Percentiles rank a stretch among this genome's conserved stretches.
phyloP scores from a whole-genome alignment of 345 rosid species.

The Orychophragmus violaceus region DNA sequence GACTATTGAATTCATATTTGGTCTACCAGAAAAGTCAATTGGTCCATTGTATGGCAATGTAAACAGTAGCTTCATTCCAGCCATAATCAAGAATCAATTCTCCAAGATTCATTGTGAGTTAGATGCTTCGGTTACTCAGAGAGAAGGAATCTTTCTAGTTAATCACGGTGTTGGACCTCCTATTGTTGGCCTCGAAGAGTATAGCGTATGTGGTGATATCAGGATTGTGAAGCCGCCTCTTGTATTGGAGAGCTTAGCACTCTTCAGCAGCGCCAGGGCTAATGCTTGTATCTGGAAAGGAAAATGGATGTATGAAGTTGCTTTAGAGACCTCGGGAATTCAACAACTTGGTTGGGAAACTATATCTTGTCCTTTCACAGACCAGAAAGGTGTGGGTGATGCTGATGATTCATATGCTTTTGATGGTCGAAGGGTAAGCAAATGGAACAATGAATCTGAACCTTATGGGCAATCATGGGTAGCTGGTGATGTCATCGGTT shows the following conservation, averaged over 20 bases:
- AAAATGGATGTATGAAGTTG: slow-evolving; percentile 97
- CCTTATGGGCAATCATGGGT: slow-evolving; percentile 93
- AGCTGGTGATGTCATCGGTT: slow-evolving; percentile 85
- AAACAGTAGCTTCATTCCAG: slow-evolving; percentile 38
- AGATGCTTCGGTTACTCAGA: slow-evolving; percentile 21
- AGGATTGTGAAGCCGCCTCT: slow-evolving; percentile 57
- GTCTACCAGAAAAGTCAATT: slow-evolving; percentile 56
- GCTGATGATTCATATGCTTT: slow-evolving; percentile 98
- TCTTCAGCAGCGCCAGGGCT: slow-evolving; percentile 84
- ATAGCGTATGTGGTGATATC: slow-evolving; percentile 79
- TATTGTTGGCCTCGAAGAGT: slow-evolving; percentile 56
- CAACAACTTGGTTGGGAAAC: slow-evolving; percentile 99
- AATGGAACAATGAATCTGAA: slow-evolving; percentile 79
- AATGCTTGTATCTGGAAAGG: slow-evolving; percentile 90
- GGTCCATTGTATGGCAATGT: slow-evolving; percentile 43
- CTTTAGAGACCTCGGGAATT: slow-evolving; percentile 86
- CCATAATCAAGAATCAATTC: slow-evolving; percentile 49
- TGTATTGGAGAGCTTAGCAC: slow-evolving; percentile 79
- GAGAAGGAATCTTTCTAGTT: slow-evolving; percentile 55
- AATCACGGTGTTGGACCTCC: slow-evolving; percentile 45
- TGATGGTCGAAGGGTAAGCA: slow-evolving; percentile 88
- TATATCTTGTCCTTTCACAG: slow-evolving; percentile 78
- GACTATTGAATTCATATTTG: slow-evolving; percentile 74
- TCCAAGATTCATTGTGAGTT: slow-evolving; percentile 27
- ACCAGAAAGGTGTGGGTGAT: slow-evolving; percentile 89